phyloP scores from a whole-genome alignment of 2,329 filamentous ascomycete species.

The Fusarium anguioides region DNA sequence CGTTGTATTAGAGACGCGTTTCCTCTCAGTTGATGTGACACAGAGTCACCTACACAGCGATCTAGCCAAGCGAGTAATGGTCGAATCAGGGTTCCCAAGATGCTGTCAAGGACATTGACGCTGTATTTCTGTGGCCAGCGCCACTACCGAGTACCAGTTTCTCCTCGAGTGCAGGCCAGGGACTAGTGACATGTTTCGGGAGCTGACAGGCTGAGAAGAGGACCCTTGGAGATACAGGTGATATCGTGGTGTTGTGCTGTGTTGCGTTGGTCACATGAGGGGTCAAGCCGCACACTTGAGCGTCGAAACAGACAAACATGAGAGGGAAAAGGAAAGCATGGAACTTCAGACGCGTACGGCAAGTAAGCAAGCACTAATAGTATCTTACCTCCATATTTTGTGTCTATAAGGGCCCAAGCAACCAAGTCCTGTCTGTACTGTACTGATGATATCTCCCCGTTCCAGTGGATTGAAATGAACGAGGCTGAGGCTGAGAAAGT shows the following conservation, averaged over 20 bases:
- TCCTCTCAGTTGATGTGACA: slow-evolving; percentile 35
- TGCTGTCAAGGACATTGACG: slow-evolving; percentile 1
- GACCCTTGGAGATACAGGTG: slow-evolving; percentile 14
- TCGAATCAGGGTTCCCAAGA: slow-evolving; percentile 28
- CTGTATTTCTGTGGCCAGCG: slow-evolving; percentile 18
- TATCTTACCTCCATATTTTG: slow-evolving; percentile 40
- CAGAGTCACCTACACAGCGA: slow-evolving; percentile 18
- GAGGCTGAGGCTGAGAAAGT: slow-evolving; percentile 33
- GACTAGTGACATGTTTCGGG: slow-evolving; percentile 1
- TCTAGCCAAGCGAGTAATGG: slow-evolving; percentile 22
- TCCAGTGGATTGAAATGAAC: slow-evolving; percentile 1
- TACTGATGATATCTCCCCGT: slow-evolving; percentile 15
- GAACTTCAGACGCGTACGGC: not conserved
- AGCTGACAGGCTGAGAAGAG: slow-evolving; percentile 2
- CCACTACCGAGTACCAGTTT: slow-evolving; percentile 10
- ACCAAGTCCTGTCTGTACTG: not conserved
- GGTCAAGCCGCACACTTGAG: slow-evolving; percentile 23
- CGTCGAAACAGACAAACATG: not conserved
- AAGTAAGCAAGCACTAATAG: slow-evolving; percentile 1
- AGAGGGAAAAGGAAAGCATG: not conserved
- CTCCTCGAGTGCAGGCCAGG: not conserved
- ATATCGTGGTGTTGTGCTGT: slow-evolving; percentile 1
- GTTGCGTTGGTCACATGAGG: slow-evolving; percentile 25
- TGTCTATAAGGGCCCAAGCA: slow-evolving; percentile 3
- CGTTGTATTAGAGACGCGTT: slow-evolving; percentile 22